These are phyloP conservation scores for Pythium sukuiense DNA, from an alignment of 352 stramenopile species.

Conservation along the genomic window DNA sequence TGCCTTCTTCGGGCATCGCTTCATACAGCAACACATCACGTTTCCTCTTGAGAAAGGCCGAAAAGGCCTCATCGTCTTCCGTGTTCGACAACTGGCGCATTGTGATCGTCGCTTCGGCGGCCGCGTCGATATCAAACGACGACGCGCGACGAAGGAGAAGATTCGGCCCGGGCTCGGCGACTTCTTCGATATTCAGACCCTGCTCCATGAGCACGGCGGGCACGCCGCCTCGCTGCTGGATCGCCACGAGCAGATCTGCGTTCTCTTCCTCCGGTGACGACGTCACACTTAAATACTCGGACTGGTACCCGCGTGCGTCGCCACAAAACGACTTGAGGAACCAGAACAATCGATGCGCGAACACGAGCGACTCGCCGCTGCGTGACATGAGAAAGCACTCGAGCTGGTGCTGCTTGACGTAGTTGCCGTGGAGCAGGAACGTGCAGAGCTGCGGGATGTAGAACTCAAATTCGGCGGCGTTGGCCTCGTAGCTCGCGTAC, in stretches of 20 bases:
- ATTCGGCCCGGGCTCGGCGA: slow-evolving; percentile 51
- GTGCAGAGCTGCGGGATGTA: slow-evolving; percentile 91
- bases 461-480: slow-evolving; percentile 80
- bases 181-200: slow-evolving; percentile 67
- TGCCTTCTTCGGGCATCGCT: slow-evolving; percentile 58
- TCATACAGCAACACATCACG: slow-evolving; percentile 55
- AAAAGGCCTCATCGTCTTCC: slow-evolving; percentile 52
- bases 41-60: slow-evolving; percentile 50
- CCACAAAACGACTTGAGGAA: slow-evolving; percentile 88
- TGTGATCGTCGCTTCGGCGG: slow-evolving; percentile 33
- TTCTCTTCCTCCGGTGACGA: slow-evolving; percentile 60
- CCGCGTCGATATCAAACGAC: slow-evolving; percentile 56
- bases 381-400: slow-evolving; percentile 87
- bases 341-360: slow-evolving; percentile 85
- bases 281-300: slow-evolving; percentile 74
- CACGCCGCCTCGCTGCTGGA: slow-evolving; percentile 63
- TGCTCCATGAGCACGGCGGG: slow-evolving; percentile 76
- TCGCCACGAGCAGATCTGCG: slow-evolving; percentile 59
- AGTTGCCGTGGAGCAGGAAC: slow-evolving; percentile 82
- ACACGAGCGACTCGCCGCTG: slow-evolving; percentile 77
- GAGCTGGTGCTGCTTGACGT: slow-evolving; percentile 79
- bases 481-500: slow-evolving; percentile 64
- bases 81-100: slow-evolving; percentile 9
- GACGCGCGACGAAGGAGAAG: slow-evolving; percentile 52
- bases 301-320: slow-evolving; percentile 60